Percentiles rank a stretch among this genome's conserved stretches.
phyloP scores from a whole-genome alignment of 352 stramenopile genomes.

The Lagenidium giganteum region DNA sequence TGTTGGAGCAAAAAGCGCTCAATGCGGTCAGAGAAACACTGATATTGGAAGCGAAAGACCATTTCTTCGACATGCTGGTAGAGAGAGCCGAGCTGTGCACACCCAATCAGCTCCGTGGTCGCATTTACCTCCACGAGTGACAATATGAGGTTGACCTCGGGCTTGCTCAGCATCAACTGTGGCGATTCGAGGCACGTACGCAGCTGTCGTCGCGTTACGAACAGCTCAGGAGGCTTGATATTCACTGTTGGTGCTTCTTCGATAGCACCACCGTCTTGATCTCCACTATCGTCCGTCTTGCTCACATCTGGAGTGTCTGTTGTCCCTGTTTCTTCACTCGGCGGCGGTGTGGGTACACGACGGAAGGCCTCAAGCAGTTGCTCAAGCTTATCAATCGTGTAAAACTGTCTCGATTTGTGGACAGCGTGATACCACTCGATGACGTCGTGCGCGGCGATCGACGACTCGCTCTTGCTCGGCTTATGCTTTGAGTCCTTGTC shows the following conservation, averaged over 20 bases:
- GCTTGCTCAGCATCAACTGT: slow-evolving; percentile 41
- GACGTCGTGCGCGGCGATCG: slow-evolving; percentile 23
- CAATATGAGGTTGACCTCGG: slow-evolving; percentile 53
- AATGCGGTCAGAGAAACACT: slow-evolving; percentile 30
- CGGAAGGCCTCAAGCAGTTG: slow-evolving; percentile 25
- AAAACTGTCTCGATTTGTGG: slow-evolving; percentile 14
- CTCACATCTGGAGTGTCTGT: too few relatives aligned
- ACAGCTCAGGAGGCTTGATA: slow-evolving; percentile 8
- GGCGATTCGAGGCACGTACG: slow-evolving; percentile 43
- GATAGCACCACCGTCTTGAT: not conserved
- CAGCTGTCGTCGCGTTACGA: slow-evolving; percentile 35
- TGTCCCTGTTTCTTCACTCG: not conserved
- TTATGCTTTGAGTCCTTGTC: slow-evolving; percentile 5
- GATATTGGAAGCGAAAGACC: slow-evolving; percentile 58
- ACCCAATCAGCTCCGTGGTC: slow-evolving; percentile 23
- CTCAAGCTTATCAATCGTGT: slow-evolving; percentile 36
- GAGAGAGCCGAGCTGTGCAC: slow-evolving; percentile 29
- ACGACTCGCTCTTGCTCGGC: slow-evolving; percentile 27
- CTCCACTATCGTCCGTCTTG: not conserved
- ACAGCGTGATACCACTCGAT: slow-evolving; percentile 14
- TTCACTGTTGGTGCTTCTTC: not conserved
- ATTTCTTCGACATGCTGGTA: slow-evolving; percentile 37
- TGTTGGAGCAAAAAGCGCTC: slow-evolving; percentile 42
- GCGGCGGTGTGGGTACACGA: slow-evolving; percentile 10
- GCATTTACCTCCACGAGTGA: slow-evolving; percentile 23